Percentiles rank a stretch among this genome's conserved stretches.
Evolutionary conservation across 140 eudicot genomes (phyloP).

Genomic region (Stevia rebaudiana): DNA sequence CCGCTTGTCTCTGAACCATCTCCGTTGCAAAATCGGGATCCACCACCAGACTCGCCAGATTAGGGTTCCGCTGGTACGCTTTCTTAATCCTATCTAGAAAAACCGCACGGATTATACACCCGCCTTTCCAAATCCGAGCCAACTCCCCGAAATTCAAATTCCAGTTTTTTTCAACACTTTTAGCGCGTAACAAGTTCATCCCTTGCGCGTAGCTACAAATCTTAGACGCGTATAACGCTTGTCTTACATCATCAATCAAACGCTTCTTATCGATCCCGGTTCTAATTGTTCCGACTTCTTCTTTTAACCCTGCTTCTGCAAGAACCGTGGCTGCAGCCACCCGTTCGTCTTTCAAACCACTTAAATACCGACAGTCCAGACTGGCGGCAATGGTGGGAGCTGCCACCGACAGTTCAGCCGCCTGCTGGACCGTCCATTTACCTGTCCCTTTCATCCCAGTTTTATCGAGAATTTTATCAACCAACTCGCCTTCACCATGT

Average conservation of each 20-base stretch:
- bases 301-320: constrained; percentile 55
- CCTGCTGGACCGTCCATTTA: constrained; percentile 98
- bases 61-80: constrained; percentile 87
- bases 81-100: constrained; percentile 79
- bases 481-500: constrained; percentile 58
- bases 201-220: constrained; percentile 95
- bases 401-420: constrained; percentile 82
- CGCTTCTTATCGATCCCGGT: constrained; percentile 65
- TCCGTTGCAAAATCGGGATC: constrained; percentile 94
- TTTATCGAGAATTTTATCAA: constrained; percentile 84
- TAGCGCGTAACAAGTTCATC: constrained; percentile 84
- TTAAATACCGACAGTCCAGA: constrained; percentile 69
- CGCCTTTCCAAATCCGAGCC: constrained; percentile 96
- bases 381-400: constrained; percentile 91
- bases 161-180: constrained; percentile 77
- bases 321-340: constrained; percentile 49
- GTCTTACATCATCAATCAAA: constrained; percentile 86
- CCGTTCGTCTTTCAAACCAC: constrained; percentile 80
- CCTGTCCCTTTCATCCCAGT: constrained; percentile 98
- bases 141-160: constrained; percentile 79
- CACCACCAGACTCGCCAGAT: constrained; percentile 67
- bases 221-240: constrained; percentile 82
- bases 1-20: constrained; percentile 97
- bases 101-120: constrained; percentile 85
- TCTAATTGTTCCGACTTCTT: constrained; percentile 44